phyloP scores from a whole-genome alignment of 2,329 filamentous ascomycete species.

The Scopulariopsis brevicaulis region DNA sequence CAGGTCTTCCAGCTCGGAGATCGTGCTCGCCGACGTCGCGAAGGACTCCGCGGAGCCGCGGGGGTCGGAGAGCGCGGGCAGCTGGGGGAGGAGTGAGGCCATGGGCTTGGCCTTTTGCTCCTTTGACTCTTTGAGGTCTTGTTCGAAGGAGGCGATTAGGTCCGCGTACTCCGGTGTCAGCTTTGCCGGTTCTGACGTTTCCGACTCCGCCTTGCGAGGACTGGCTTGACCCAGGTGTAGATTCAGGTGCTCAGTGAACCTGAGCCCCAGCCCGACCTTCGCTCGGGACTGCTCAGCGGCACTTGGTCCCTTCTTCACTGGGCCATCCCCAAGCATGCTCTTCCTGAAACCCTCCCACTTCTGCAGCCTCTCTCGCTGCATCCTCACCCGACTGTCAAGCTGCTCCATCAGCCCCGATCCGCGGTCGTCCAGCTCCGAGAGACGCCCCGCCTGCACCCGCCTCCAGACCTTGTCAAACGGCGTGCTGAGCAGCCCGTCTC shows the following conservation, averaged over 20 bases:
- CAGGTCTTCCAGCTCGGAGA: constrained; percentile 41
- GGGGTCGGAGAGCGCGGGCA: background rate
- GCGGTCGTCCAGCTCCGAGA: constrained; percentile 43
- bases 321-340: constrained; percentile 26
- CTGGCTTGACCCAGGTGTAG: constrained; percentile 28
- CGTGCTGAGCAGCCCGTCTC: constrained; percentile 52
- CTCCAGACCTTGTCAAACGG: constrained; percentile 64
- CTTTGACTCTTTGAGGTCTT: constrained; percentile 23
- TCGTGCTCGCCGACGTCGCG: constrained; percentile 15
- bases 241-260: constrained; percentile 38
- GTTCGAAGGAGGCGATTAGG: constrained; percentile 28
- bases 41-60: background rate
- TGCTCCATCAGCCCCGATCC: constrained; percentile 52
- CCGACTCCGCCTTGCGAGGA: constrained; percentile 13
- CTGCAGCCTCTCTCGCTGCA: constrained; percentile 56
- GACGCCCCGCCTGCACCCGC: constrained; percentile 46
- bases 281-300: constrained; percentile 8
- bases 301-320: background rate
- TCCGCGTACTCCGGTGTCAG: constrained; percentile 29
- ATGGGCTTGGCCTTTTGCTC: background rate
- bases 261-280: constrained; percentile 37
- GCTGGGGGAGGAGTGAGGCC: background rate
- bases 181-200: constrained; percentile 8
- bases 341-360: constrained; percentile 63
- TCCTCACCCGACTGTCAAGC: constrained; percentile 54